Conservation (phyloP, 106 monocot species). For the Phalaenopsis equestris region DNA sequence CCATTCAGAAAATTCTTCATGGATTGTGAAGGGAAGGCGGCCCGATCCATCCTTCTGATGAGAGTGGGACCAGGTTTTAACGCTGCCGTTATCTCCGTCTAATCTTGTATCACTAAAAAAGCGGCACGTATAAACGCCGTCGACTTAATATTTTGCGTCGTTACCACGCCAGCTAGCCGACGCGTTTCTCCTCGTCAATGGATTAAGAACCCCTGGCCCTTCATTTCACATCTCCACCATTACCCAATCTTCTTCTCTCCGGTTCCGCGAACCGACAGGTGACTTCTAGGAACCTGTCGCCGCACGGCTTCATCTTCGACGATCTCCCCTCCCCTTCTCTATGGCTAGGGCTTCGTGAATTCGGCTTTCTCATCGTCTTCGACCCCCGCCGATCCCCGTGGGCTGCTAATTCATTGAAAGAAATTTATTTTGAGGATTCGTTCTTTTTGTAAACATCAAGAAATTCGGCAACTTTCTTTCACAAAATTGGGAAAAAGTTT, state of each 20-base stretch:
- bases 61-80: background rate
- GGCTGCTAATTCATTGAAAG: background rate
- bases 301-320: background rate
- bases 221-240: background rate
- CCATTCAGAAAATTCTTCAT: background rate
- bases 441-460: background rate
- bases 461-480: background rate
- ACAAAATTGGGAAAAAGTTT: background rate
- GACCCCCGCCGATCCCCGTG: background rate
- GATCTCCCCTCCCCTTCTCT: background rate
- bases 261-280: background rate
- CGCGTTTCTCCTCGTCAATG: constrained; percentile 4
- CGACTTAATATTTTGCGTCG: background rate
- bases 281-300: background rate
- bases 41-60: background rate
- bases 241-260: background rate
- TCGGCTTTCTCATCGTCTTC: background rate
- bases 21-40: background rate
- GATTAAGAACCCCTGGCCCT: background rate
- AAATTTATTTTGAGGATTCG: background rate
- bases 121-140: constrained; percentile 7
- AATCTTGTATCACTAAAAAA: background rate
- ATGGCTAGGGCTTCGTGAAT: too few species aligned
- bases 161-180: background rate
- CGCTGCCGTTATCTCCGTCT: background rate